Evolutionary conservation across 2,329 filamentous ascomycete species (phyloP), one percentile per base, ranked within the genome.

Genomic region (Calonectria hongkongensis): DNA sequence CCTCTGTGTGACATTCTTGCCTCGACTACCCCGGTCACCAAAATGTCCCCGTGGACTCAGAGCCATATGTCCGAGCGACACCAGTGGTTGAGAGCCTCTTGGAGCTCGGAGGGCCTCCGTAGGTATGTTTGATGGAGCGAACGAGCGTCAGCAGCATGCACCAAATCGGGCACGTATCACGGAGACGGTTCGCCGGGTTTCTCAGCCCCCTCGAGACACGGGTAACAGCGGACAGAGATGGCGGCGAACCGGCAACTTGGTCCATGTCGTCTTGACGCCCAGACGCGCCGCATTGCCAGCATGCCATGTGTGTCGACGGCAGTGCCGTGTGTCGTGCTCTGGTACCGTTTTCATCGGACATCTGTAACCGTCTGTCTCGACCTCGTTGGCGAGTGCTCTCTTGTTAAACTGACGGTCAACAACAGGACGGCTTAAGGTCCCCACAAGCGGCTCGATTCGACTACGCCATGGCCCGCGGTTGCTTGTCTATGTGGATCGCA

Each of bases 401-500:
- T 36, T 41, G 54, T 41, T 41, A 5, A 28, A 60, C 54, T 41
- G 54, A 60, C 54, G 54, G 54, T 60, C 54, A 60, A 60, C 30
- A 12, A 25, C 36, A 60, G 54, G 54, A 60, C 54, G 36, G 54
- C 54, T 60, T 21, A 39, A 43, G 48, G 36, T 66, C 47, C 41
- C 58, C 58, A 63, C 39, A 43, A 47, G 58, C 58, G 58, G 58
- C 58, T 63, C 58, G 39, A 43, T 41, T 60, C 39, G 28, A 43
- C 58, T 28, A 67, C 65, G 65, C 50, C 39, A 67, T 45, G 47
- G 66, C 45, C 66, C 36, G 48, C 39, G 18, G 47, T 28, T 47
- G 47, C n/a, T 39, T 33, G 33, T 60, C 33, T 69, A 39, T 69
- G 66, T 69, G 66, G 66, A 69, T 27, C 66, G 36, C 16, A 60